A percentile compares a stretch with the other conserved stretches of the same genome.
phyloP scores from a whole-genome alignment of 768 basidiomycete species.

The Astraeus odoratus region DNA sequence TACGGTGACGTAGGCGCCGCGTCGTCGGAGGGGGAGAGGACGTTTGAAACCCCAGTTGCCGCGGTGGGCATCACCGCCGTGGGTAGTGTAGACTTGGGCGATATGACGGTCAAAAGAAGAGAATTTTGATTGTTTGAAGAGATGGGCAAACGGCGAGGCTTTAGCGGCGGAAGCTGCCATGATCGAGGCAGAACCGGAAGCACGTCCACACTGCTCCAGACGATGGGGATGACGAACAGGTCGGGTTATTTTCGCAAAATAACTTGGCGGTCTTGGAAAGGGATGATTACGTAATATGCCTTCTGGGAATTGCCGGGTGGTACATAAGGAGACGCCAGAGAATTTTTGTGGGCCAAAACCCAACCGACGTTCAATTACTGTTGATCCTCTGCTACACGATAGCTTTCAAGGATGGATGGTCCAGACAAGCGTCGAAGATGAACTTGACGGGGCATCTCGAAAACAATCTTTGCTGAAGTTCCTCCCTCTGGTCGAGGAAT shows the following conservation, averaged over 20 bases:
- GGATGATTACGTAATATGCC: too few relatives aligned
- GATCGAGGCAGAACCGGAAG: too few relatives aligned
- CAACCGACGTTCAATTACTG: constrained; percentile 78
- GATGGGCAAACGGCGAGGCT: constrained; percentile 60
- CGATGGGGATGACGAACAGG: too few relatives aligned
- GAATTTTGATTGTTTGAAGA: constrained; percentile 79
- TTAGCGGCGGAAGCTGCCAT: constrained; percentile 7
- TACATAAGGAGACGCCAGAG: constrained; percentile 30
- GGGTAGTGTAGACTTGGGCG: constrained; percentile 69
- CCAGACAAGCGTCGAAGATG: constrained; percentile 88
- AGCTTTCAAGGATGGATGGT: constrained; percentile 57
- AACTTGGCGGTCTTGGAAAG: too few relatives aligned
- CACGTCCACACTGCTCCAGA: too few relatives aligned
- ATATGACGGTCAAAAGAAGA: constrained; percentile 72
- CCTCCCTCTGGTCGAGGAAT: constrained; percentile 85
- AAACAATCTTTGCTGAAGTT: constrained; percentile 92
- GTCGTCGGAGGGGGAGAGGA: constrained; percentile 60
- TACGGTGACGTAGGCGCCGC: constrained; percentile 59
- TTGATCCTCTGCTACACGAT: constrained; percentile 45
- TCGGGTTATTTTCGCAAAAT: too few relatives aligned
- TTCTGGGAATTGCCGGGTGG: constrained; percentile 22
- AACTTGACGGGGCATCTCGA: constrained; percentile 56
- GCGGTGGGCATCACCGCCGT: constrained; percentile 61
- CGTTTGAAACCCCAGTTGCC: constrained; percentile 87
- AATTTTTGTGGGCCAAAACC: too few relatives aligned